A percentile compares a stretch with the other conserved stretches of the same genome.
Conservation (phyloP, 805 yeast species). For the Kazachstania kunashirensis region DNA sequence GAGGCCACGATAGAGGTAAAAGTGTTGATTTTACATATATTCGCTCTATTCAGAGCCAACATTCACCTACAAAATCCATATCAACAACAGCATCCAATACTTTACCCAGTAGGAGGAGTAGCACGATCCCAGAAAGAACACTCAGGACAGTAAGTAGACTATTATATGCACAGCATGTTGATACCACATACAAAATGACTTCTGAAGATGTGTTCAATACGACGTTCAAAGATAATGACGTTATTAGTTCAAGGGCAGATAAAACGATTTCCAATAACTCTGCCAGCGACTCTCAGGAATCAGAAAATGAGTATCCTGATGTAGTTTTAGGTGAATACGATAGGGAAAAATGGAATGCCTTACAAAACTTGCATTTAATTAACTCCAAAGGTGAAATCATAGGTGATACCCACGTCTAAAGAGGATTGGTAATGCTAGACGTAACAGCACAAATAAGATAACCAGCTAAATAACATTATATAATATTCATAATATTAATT, state of each 20-base stretch:
- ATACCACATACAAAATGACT: slow-evolving; percentile 4
- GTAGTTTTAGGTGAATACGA: slow-evolving; percentile 28
- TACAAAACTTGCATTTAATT: slow-evolving; percentile 6
- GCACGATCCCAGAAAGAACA: slow-evolving; percentile 10
- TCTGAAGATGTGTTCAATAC: slow-evolving; percentile 3
- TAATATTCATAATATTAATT: no score
- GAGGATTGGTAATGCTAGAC: no score
- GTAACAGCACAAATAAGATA: no score
- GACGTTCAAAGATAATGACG: slow-evolving; percentile 1
- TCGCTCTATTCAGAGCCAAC: slow-evolving; percentile 22
- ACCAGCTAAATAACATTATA: not conserved
- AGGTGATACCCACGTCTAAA: no score
- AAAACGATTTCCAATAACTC: slow-evolving; percentile 7
- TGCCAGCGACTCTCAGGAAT: slow-evolving; percentile 7
- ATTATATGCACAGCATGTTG: slow-evolving; percentile 8
- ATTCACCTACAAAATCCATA: slow-evolving; percentile 27
- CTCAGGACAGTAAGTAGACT: slow-evolving; percentile 9
- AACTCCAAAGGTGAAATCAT: slow-evolving; percentile 5
- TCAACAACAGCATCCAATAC: slow-evolving; percentile 7
- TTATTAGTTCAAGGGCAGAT: not conserved
- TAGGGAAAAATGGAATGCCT: slow-evolving; percentile 28
- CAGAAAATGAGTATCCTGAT: slow-evolving; percentile 19
- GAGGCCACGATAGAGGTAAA: slow-evolving; percentile 18
- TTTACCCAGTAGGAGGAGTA: slow-evolving; percentile 11
- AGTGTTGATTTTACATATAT: slow-evolving; percentile 28